A percentile compares a stretch with the other conserved stretches of the same genome.
Conservation (phyloP, 176 grass and related monocot species). For the Zizania latifolia region DNA sequence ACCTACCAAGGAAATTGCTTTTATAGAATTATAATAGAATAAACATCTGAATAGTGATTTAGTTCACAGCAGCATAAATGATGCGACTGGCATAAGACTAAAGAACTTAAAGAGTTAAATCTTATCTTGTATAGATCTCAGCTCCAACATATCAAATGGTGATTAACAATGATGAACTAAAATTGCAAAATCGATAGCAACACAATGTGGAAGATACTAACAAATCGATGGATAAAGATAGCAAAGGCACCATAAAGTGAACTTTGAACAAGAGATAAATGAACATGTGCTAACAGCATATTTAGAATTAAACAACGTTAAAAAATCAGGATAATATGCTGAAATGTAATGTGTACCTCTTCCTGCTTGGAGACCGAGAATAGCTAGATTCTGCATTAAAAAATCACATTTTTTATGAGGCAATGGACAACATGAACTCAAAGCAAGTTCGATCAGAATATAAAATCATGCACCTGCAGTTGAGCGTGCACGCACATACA, state of each 20-base stretch:
- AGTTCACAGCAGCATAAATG: not conserved
- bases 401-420: not conserved
- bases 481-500: too few relatives aligned
- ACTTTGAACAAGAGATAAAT: not conserved
- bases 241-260: not conserved
- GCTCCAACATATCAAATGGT: not conserved
- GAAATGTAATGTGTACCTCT: constrained; percentile 36
- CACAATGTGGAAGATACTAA: not conserved
- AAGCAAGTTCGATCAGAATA: not conserved
- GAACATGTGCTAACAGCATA: too few relatives aligned
- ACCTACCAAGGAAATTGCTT: not conserved
- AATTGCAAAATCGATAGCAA: not conserved
- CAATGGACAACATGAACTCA: not conserved
- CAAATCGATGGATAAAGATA: not conserved
- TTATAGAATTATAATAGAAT: not conserved
- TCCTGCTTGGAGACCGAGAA: constrained; percentile 70
- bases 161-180: not conserved
- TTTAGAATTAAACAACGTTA: too few relatives aligned
- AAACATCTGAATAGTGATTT: not conserved
- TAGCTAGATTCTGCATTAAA: constrained; percentile 70
- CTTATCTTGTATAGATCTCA: not conserved
- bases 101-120: not conserved
- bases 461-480: not conserved
- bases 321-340: too few relatives aligned
- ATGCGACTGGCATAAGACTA: not conserved